phyloP scores from a whole-genome alignment of 1,139 yeast genomes.

The Magnusiomyces tetraspermus region DNA sequence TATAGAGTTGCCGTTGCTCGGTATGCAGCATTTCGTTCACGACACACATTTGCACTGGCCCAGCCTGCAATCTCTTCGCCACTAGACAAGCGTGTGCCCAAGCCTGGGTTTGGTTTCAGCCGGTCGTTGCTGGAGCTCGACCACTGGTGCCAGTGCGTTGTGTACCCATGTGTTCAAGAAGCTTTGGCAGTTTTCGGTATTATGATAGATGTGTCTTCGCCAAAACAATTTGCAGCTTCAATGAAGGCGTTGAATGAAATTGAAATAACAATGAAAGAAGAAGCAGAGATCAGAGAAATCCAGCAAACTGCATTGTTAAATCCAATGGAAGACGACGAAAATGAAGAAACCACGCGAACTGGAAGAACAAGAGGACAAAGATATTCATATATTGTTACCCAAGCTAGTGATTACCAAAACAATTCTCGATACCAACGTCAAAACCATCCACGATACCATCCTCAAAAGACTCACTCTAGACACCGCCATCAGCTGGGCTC shows the following conservation, averaged over 20 bases:
- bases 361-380: not conserved
- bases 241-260: not conserved
- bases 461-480: no score
- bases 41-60: conserved; percentile 2
- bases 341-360: not conserved
- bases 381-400: not conserved
- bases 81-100: conserved; percentile 1
- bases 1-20: not conserved
- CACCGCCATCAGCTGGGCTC: no score
- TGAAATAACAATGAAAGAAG: not conserved
- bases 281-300: not conserved
- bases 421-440: no score
- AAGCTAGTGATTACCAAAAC: no score
- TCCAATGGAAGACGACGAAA: not conserved
- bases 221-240: not conserved
- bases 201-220: not conserved
- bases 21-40: not conserved
- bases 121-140: conserved; percentile 5
- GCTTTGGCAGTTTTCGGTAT: not conserved
- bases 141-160: conserved; percentile 3
- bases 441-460: no score
- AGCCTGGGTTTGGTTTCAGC: conserved; percentile 2
- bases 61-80: conserved; percentile 1
- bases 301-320: not conserved
- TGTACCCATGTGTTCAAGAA: not conserved